A percentile compares a stretch with the other conserved stretches of the same genome.
Conservation (phyloP, 73 alveolate genomes). For the Symbiodinium natans region DNA sequence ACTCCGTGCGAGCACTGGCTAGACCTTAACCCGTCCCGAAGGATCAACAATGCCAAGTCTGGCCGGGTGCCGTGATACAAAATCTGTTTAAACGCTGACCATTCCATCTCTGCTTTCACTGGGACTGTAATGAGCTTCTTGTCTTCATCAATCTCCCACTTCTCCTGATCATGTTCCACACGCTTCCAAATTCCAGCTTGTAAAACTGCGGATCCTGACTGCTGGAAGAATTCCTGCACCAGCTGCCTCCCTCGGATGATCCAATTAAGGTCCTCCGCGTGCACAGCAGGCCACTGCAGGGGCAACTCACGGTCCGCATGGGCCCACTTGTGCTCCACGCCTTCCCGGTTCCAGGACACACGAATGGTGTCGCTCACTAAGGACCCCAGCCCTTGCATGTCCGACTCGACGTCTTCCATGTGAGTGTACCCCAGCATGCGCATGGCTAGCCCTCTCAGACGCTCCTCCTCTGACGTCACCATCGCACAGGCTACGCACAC, state of each 20-base stretch:
- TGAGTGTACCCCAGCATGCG: conserved; percentile 26
- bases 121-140: no score
- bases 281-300: background rate
- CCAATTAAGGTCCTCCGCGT: background rate
- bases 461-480: background rate
- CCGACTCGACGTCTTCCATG: background rate
- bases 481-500: background rate
- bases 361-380: conserved; percentile 9
- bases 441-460: background rate
- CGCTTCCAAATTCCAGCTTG: conserved; percentile 2
- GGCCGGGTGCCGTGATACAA: no score
- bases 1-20: background rate
- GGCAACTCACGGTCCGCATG: background rate
- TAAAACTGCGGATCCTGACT: conserved; percentile 6
- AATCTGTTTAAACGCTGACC: no score
- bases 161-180: no score
- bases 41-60: no score
- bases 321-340: conserved; percentile 22
- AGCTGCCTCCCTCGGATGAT: conserved; percentile 16
- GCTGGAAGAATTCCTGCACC: background rate
- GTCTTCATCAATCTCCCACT: no score
- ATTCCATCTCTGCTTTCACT: no score
- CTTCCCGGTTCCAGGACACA: conserved; percentile 12
- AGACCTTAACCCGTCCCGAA: background rate
- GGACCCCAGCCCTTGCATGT: background rate